Evolutionary conservation across 164 flowering plant genomes (phyloP).

Genomic region (Tetracentron sinense): DNA sequence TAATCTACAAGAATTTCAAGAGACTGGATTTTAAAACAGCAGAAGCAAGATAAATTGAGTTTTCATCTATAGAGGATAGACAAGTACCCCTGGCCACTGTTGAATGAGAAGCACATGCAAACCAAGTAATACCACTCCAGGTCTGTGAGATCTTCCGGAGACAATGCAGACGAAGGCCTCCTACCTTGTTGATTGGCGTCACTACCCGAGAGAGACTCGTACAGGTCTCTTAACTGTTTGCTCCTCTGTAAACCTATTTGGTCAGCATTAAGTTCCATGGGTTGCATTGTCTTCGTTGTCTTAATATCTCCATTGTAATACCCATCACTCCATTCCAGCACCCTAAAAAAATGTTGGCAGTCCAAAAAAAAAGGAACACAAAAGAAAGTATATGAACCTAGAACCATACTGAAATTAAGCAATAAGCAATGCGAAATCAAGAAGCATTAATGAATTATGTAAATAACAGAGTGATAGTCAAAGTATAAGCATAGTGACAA

Average conservation of each 20-base stretch:
- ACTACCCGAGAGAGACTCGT: constrained; percentile 58
- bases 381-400: too few species aligned
- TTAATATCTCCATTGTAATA: constrained; percentile 94
- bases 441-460: too few species aligned
- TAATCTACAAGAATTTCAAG: not conserved
- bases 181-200: constrained; percentile 52
- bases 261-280: constrained; percentile 52
- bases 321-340: constrained; percentile 83
- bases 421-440: too few species aligned
- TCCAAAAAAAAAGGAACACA: constrained; percentile 1
- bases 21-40: not conserved
- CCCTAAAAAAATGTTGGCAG: constrained; percentile 34
- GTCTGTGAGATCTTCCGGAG: constrained; percentile 93
- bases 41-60: not conserved
- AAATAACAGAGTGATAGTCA: too few species aligned
- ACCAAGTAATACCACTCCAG: constrained; percentile 90
- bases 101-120: constrained; percentile 86
- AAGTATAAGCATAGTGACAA: too few species aligned
- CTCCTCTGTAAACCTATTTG: constrained; percentile 73
- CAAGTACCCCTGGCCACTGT: constrained; percentile 68
- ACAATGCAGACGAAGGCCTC: constrained; percentile 78
- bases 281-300: constrained; percentile 81
- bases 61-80: constrained; percentile 1
- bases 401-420: too few species aligned
- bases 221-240: constrained; percentile 80